Evolutionary conservation across 208 protist species (phyloP), one percentile per base, ranked within the genome.

Genomic region (Trypanosoma mega): DNA sequence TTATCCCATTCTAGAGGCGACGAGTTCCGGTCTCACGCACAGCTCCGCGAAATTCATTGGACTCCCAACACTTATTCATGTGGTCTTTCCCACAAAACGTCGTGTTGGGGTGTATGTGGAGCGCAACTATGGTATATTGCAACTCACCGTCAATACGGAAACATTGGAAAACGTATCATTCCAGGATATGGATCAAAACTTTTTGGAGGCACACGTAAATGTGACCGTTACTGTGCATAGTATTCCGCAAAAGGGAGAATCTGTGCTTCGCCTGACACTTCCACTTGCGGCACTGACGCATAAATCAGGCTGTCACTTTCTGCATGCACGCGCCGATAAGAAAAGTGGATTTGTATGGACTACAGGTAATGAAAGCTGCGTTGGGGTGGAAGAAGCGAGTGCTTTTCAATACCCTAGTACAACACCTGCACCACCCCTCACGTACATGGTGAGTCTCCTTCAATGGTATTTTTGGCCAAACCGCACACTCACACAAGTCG

Each of bases 21-120:
- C 86, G 16, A 90, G 82, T 68, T 93, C 86, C 24, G 86, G 86
- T 16, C 72, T 93, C 34, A 93, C 86, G 36, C 86, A 93, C 74
- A 87, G 77, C 52, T 63, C 80, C n/a, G 74, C 64, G 49, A 65
- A 65, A 31, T 82, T 88, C 51, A 36, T 49, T 33, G 72, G 67
- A 12, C 41, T 88, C 0, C 45, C 65, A 29, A 62, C 57, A 27
- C n/a, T 90, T 9, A 33, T 93, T 8, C 72, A 56, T 5, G 63
- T 55, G 2, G 26, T 85, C 36, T 85, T 90, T 46, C 70, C 76
- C 9, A 70, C 65, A 0, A 59, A 70, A 12, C 70, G 86, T 1
- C 80, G 80, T 12, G 41, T 87, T 3, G 73, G 72, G 0, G 48
- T 82, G 29, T 93, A 90, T 68, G 67, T 88, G 44, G 78, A 80